These are phyloP conservation scores for Citrullus amarus DNA, from an alignment of 306 rosid species.

Conservation along the genomic window DNA sequence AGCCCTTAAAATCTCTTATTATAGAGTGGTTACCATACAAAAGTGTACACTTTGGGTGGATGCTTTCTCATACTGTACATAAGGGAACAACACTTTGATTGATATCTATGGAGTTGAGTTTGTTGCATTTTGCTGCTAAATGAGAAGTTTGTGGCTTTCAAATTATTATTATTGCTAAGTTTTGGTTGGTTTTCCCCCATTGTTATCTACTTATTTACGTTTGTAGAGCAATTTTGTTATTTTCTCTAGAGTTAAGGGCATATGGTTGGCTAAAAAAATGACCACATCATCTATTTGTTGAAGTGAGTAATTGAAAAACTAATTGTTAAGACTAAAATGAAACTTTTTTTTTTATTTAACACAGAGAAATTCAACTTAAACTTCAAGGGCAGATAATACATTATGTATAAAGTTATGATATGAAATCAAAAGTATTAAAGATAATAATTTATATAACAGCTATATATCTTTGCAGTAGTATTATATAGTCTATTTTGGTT, in stretches of 20 bases:
- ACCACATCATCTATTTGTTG: no score
- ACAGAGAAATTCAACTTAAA: no score
- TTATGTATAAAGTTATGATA: no score
- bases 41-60: slow-evolving; percentile 1
- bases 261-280: background rate
- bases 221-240: background rate
- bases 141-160: background rate
- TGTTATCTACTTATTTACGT: background rate
- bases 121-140: background rate
- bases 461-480: no score
- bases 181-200: background rate
- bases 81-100: slow-evolving; percentile 7
- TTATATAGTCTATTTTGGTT: no score
- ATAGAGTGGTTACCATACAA: slow-evolving; percentile 9
- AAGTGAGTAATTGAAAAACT: background rate
- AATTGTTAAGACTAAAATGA: background rate
- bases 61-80: slow-evolving; percentile 11
- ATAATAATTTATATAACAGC: no score
- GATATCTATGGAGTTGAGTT: slow-evolving; percentile 7
- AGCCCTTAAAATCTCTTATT: slow-evolving; percentile 5
- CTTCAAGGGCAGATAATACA: no score
- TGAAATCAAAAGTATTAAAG: no score
- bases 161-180: background rate
- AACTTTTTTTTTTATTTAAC: no score
- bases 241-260: background rate